Base-by-base conservation (phyloP, 23 red algal species). In the Gracilaria domingensis region DNA sequence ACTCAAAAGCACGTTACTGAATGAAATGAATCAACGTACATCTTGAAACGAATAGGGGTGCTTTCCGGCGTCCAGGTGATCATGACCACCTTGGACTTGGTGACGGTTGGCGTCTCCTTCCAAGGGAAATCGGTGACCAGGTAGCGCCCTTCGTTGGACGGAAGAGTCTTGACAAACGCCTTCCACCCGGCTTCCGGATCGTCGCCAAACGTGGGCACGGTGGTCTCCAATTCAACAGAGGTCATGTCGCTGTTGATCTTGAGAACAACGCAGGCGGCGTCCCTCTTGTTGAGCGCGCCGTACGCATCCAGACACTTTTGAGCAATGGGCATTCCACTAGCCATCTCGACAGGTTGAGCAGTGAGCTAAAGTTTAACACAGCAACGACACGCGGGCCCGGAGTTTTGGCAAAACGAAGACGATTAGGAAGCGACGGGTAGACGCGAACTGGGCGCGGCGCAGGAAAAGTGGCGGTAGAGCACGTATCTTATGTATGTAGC, bases 161-260 rank as follows among this genome's bases (percentile, higher is more conserved):
- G 81, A 17, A 95, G 87, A 9, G 49, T 64, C 56, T 85, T 67
- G 75, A 92, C 67, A 25, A 91, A 66, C 12, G 72, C 78, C 86
- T 95, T 95, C 82, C 81, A 92, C 21, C 49, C 93, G 2, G n/a
- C 17, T 40, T 86, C 88, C 2, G 50, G 85, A 25, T 95, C 93
- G 38, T n/a, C 84, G 35, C 60, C 36, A 17, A 58, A 60, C 54
- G 66, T 44, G 0, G 75, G 58, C 21, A 82, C 25, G 25, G 82
- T 95, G 8, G 16, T 70, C 21, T 95, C 92, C 12, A 95, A 51
- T 0, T 50, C 72, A 12, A 95, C 64, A 5, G 25, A 21, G 37
- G 50, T 78, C 16, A 36, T 55, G 60, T 79, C 83, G 0, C 51
- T 25, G 33, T 29, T 74, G 83, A 95, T 95, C 56, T 88, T 87